phyloP scores from a whole-genome alignment of 441 rosid genomes.

The Brassica balearica region DNA sequence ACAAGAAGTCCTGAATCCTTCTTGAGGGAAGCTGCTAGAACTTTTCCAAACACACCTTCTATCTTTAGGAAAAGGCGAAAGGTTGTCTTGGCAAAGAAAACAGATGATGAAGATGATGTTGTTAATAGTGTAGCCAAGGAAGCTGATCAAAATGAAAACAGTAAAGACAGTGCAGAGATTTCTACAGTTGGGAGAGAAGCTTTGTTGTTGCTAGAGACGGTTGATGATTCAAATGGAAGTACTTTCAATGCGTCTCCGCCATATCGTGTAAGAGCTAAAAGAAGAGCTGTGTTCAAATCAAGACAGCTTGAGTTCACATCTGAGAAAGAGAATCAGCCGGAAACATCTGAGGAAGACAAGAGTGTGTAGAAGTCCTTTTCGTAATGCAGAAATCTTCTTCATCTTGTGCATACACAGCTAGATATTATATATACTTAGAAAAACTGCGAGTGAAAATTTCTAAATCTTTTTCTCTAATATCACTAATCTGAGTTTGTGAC shows the following conservation, averaged over 20 bases:
- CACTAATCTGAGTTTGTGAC: not conserved
- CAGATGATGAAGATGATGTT: conserved; percentile 21
- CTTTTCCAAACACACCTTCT: conserved; percentile 87
- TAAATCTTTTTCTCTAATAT: not conserved
- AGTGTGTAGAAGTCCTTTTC: conserved; percentile 14
- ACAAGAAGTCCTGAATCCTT: conserved; percentile 78
- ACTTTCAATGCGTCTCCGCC: conserved; percentile 83
- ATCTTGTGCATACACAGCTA: conserved; percentile 30
- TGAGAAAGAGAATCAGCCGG: conserved; percentile 52
- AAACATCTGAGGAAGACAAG: conserved; percentile 35
- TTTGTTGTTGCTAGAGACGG: conserved; percentile 28
- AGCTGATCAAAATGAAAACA: conserved; percentile 33
- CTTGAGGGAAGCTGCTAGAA: conserved; percentile 80
- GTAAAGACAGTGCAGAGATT: conserved; percentile 43
- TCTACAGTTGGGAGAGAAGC: conserved; percentile 43
- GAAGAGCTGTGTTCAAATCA: conserved; percentile 78
- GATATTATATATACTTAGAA: conserved; percentile 2
- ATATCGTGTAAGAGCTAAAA: conserved; percentile 78
- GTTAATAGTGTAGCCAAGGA: conserved; percentile 34
- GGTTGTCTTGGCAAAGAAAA: conserved; percentile 32
- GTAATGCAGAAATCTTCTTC: conserved; percentile 1
- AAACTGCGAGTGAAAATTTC: conserved; percentile 11
- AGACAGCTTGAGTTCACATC: conserved; percentile 86
- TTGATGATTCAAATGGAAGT: conserved; percentile 52
- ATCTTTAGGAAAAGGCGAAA: conserved; percentile 78